These are phyloP conservation scores for Fereydounia khargensis DNA, from an alignment of 1,284 basidiomycete species.

Conservation along the genomic window DNA sequence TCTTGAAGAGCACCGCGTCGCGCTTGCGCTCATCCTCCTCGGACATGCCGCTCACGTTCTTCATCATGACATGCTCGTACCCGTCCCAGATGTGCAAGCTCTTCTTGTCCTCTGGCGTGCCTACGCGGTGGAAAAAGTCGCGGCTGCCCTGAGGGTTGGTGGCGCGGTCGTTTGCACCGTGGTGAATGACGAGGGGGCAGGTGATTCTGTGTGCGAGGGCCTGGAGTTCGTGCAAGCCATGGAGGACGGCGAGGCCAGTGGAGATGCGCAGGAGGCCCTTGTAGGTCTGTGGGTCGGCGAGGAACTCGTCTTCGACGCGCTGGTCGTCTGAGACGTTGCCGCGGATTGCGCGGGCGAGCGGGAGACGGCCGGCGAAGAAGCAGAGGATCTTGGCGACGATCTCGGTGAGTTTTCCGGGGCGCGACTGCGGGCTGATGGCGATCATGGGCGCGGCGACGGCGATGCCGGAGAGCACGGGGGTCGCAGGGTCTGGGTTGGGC, in stretches of 20 bases:
- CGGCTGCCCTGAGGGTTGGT: conserved; percentile 60
- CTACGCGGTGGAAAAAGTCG: conserved; percentile 58
- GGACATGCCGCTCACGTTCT: conserved; percentile 51
- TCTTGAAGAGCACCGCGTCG: conserved; percentile 34
- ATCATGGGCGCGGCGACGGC: conserved; percentile 60
- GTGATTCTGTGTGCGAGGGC: conserved; percentile 55
- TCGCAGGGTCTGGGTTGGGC: conserved; percentile 14
- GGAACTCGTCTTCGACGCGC: conserved; percentile 52
- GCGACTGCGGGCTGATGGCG: conserved; percentile 57
- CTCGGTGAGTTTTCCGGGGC: conserved; percentile 58
- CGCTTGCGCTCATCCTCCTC: conserved; percentile 38
- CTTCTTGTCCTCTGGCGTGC: conserved; percentile 57
- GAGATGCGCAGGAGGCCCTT: conserved; percentile 61
- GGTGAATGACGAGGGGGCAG: conserved; percentile 60
- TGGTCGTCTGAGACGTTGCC: conserved; percentile 63
- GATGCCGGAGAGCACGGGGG: conserved; percentile 54
- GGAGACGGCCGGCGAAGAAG: conserved; percentile 59
- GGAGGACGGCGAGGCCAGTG: conserved; percentile 61
- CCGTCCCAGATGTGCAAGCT: conserved; percentile 61
- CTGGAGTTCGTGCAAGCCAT: conserved; percentile 58
- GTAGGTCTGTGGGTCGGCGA: conserved; percentile 60
- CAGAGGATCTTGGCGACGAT: conserved; percentile 56
- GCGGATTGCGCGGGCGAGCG: conserved; percentile 59
- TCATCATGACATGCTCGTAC: conserved; percentile 61
- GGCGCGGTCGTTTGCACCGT: conserved; percentile 61